Conservation (phyloP, 345 rosid species). For the Cardamine resedifolia region DNA sequence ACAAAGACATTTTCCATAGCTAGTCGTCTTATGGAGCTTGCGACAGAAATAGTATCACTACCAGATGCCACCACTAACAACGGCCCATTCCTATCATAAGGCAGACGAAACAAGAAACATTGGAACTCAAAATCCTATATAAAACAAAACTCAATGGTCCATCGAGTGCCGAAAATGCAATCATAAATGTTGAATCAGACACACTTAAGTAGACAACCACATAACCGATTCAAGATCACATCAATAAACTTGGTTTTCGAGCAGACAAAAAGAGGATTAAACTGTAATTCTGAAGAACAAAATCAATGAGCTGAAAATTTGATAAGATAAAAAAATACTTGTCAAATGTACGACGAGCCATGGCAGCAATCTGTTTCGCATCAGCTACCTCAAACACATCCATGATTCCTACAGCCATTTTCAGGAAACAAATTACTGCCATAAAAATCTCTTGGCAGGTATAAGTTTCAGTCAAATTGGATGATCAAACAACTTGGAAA, state of each 20-base stretch:
- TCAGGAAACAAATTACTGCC: neutral
- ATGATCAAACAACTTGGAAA: neutral
- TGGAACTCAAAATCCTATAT: neutral
- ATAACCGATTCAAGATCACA: neutral
- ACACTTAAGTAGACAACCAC: neutral
- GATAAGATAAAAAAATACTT: conserved; percentile 40
- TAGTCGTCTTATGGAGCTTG: conserved; percentile 77
- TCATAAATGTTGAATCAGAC: neutral
- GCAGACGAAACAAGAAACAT: neutral
- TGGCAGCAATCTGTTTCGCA: conserved; percentile 64
- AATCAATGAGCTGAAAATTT: conserved; percentile 2
- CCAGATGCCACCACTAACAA: conserved; percentile 92
- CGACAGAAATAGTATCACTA: conserved; percentile 67
- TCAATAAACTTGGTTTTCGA: neutral
- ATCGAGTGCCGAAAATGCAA: neutral
- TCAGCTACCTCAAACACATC: conserved; percentile 63
- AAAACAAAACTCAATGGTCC: neutral
- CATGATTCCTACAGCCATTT: conserved; percentile 48
- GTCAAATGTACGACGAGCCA: conserved; percentile 64
- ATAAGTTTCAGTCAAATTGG: neutral
- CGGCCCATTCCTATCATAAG: conserved; percentile 64
- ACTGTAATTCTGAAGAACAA: neutral
- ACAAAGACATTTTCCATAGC: conserved; percentile 80
- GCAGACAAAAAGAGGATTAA: neutral
- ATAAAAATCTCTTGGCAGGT: neutral